Evolutionary conservation across 2,329 filamentous ascomycete genomes (phyloP).

Genomic region (Pseudogymnoascus sp.): DNA sequence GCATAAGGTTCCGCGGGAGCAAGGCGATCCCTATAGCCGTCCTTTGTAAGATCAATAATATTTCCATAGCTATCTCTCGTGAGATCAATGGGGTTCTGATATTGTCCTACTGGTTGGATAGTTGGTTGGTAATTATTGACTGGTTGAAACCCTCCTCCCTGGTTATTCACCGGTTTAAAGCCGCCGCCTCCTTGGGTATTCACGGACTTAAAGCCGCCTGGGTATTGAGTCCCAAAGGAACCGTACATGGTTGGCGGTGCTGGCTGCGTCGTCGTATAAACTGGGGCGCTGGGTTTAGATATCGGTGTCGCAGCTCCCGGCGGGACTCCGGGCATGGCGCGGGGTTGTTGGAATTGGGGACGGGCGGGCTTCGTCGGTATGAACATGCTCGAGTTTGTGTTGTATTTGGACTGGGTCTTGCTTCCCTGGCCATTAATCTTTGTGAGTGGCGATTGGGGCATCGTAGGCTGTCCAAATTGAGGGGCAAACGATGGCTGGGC

Average conservation of each 20-base stretch:
- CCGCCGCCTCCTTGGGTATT: constrained; percentile 16
- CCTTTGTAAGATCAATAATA: constrained; percentile 24
- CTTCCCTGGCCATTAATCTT: constrained; percentile 7
- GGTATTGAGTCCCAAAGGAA: constrained; percentile 25
- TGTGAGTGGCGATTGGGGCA: constrained; percentile 27
- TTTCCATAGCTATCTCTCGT: constrained; percentile 17
- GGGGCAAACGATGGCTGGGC: constrained; percentile 18
- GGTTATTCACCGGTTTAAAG: background rate
- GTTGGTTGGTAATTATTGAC: constrained; percentile 19
- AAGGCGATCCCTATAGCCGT: constrained; percentile 20
- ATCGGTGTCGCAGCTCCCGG: constrained; percentile 17
- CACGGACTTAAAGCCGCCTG: constrained; percentile 23
- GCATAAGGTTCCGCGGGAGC: constrained; percentile 23
- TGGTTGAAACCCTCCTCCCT: constrained; percentile 23
- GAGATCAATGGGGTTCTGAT: constrained; percentile 28
- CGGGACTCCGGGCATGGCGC: constrained; percentile 19
- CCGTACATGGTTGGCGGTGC: constrained; percentile 23
- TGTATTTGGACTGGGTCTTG: constrained; percentile 20
- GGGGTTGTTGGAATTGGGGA: constrained; percentile 19
- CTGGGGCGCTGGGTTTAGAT: constrained; percentile 15
- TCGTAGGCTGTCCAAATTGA: constrained; percentile 27
- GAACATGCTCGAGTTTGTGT: constrained; percentile 21
- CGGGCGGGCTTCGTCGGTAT: constrained; percentile 29
- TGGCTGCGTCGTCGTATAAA: constrained; percentile 27
- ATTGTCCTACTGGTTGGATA: constrained; percentile 8